Conservation (phyloP, 352 stramenopile species). For the Halophytophthora polymorphica region DNA sequence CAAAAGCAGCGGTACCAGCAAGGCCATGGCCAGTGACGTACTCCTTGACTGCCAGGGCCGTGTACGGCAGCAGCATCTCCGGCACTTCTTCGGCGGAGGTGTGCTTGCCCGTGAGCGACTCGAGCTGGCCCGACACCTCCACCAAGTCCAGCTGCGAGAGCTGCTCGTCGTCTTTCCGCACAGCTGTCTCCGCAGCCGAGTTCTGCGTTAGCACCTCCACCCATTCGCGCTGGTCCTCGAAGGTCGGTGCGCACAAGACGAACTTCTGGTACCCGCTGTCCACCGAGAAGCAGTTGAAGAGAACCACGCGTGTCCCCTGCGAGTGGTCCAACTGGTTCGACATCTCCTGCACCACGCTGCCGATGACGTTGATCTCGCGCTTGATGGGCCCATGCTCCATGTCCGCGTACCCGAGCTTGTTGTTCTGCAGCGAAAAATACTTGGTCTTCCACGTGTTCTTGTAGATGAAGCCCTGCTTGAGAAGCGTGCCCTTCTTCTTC, state of each 20-base stretch:
- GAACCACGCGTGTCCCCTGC: slow-evolving; percentile 76
- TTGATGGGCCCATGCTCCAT: slow-evolving; percentile 81
- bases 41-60: slow-evolving; percentile 84
- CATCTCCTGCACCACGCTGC: slow-evolving; percentile 74
- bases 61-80: slow-evolving; percentile 72
- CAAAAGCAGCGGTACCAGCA: not conserved
- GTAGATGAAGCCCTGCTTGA: slow-evolving; percentile 90
- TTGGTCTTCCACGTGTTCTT: slow-evolving; percentile 89
- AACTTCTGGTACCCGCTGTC: slow-evolving; percentile 85
- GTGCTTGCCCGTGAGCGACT: slow-evolving; percentile 80
- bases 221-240: slow-evolving; percentile 87
- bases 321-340: slow-evolving; percentile 88
- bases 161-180: slow-evolving; percentile 71
- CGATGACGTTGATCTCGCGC: slow-evolving; percentile 86
- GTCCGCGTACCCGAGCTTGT: slow-evolving; percentile 82
- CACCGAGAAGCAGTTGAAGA: slow-evolving; percentile 86
- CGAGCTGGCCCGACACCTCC: slow-evolving; percentile 73
- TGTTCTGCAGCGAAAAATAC: slow-evolving; percentile 86
- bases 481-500: slow-evolving; percentile 87
- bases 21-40: slow-evolving; percentile 30
- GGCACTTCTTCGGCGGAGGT: slow-evolving; percentile 61
- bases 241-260: slow-evolving; percentile 76
- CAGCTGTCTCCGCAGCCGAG: slow-evolving; percentile 73
- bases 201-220: slow-evolving; percentile 87
- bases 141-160: slow-evolving; percentile 68